These are phyloP conservation scores for Rubroshorea leprosula DNA, from an alignment of 345 rosid species.

Conservation along the genomic window DNA sequence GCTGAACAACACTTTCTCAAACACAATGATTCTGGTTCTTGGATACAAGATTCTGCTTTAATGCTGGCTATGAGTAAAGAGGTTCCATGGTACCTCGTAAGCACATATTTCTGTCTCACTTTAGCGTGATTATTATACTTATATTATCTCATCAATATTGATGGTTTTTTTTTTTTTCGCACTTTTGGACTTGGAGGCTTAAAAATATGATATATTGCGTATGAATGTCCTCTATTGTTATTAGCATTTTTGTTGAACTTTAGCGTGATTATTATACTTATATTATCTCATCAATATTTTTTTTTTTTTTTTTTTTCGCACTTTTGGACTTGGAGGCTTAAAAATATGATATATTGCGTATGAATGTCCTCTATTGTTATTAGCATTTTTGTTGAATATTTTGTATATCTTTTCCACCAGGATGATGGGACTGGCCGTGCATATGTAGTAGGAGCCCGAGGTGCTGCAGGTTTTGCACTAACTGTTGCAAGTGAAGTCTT, in stretches of 20 bases:
- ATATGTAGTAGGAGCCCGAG: slow-evolving; percentile 63
- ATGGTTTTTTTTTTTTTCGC: slow-evolving; percentile 15
- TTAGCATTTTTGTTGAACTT: slow-evolving; percentile 29
- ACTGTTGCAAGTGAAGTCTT: slow-evolving; percentile 74
- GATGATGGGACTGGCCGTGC: slow-evolving; percentile 82
- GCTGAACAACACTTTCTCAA: slow-evolving; percentile 91
- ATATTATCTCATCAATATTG: slow-evolving; percentile 5
- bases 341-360: slow-evolving; percentile 19
- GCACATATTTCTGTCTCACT: slow-evolving; percentile 14
- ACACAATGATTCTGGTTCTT: slow-evolving; percentile 93
- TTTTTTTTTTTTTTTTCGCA: slow-evolving; percentile 24
- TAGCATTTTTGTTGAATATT: slow-evolving; percentile 3
- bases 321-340: slow-evolving; percentile 1
- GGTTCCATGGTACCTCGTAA: slow-evolving; percentile 96
- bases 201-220: slow-evolving; percentile 20
- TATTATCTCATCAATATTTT: slow-evolving; percentile 4
- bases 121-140: background rate
- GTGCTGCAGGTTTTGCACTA: slow-evolving; percentile 60
- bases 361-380: background rate
- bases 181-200: slow-evolving; percentile 16
- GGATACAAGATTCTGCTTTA: slow-evolving; percentile 95
- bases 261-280: background rate
- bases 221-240: background rate
- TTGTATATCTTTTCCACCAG: slow-evolving; percentile 23
- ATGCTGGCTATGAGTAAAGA: slow-evolving; percentile 91